A percentile compares a stretch with the other conserved stretches of the same genome.
Conservation (phyloP, 192 early-diverging fungal species). For the Linnemannia elongata region DNA sequence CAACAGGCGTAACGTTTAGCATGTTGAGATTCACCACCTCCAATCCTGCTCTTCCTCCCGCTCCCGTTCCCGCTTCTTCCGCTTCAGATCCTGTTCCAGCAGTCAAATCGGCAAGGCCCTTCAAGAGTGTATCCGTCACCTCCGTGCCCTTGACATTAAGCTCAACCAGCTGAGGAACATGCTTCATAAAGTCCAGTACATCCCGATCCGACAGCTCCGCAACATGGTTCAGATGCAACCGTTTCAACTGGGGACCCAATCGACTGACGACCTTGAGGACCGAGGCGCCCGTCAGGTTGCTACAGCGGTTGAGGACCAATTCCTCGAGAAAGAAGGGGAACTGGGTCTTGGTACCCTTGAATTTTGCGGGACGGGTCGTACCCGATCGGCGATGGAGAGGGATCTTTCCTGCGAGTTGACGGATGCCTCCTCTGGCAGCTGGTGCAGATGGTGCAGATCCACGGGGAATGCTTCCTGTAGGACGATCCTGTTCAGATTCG, state of each 20-base stretch:
- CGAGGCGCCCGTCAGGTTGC: constrained; percentile 9
- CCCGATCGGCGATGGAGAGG: constrained; percentile 27
- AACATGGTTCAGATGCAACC: constrained; percentile 24
- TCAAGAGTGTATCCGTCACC: constrained; percentile 17
- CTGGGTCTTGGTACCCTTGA: constrained; percentile 38
- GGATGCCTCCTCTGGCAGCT: neutral
- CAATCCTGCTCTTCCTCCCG: neutral
- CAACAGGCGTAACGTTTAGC: neutral
- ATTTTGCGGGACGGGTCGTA: constrained; percentile 35
- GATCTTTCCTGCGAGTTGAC: neutral
- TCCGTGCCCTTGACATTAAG: constrained; percentile 22
- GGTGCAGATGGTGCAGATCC: neutral
- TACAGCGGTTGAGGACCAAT: constrained; percentile 25
- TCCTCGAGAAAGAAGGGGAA: constrained; percentile 34
- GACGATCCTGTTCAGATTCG: constrained; percentile 34
- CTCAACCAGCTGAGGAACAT: constrained; percentile 24
- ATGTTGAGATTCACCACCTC: constrained; percentile 19
- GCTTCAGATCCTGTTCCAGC: neutral
- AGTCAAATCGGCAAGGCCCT: neutral
- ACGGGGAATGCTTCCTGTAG: neutral
- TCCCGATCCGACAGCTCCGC: constrained; percentile 10
- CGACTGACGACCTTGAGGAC: constrained; percentile 1
- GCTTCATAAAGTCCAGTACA: constrained; percentile 16
- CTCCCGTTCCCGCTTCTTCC: neutral
- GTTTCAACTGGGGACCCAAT: constrained; percentile 32